Conservation (phyloP, 345 rosid genomes). For the Ceriops tagal region DNA sequence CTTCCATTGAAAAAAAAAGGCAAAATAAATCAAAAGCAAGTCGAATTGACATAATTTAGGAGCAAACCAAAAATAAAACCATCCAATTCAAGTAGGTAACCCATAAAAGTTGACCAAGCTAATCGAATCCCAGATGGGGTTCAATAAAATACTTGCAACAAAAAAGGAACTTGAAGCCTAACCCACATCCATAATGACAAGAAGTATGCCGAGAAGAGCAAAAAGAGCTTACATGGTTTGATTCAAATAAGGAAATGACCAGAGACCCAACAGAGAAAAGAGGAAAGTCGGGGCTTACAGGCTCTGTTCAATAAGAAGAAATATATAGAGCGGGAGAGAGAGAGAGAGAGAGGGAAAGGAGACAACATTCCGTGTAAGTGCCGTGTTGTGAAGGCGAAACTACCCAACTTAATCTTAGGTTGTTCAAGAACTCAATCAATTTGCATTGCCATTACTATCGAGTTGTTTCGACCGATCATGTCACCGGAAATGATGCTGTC, state of each 20-base stretch:
- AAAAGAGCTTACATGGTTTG: slow-evolving; percentile 1
- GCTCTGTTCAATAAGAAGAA: not conserved
- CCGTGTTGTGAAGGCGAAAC: not conserved
- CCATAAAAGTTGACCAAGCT: not conserved
- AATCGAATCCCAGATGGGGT: slow-evolving; percentile 8
- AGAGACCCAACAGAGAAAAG: not conserved
- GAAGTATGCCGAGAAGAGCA: not conserved
- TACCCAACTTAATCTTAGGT: not conserved
- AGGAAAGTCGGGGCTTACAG: not conserved
- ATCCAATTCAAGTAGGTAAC: not conserved
- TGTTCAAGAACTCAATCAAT: not conserved
- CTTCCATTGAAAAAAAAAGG: not conserved
- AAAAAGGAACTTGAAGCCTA: not conserved
- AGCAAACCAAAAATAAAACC: not conserved
- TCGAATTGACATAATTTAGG: not conserved
- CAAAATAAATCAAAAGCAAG: not conserved
- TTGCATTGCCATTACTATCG: too few species aligned
- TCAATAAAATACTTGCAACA: slow-evolving; percentile 8
- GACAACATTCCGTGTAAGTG: too few species aligned
- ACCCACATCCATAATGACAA: not conserved
- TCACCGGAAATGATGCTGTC: too few species aligned
- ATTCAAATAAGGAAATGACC: not conserved
- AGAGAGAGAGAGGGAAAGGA: not conserved
- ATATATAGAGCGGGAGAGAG: not conserved
- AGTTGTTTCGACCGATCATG: too few species aligned